Evolutionary conservation across 2,329 filamentous ascomycete species (phyloP), one percentile per base, ranked within the genome.

Genomic region (Hymenoscyphus linearis): DNA sequence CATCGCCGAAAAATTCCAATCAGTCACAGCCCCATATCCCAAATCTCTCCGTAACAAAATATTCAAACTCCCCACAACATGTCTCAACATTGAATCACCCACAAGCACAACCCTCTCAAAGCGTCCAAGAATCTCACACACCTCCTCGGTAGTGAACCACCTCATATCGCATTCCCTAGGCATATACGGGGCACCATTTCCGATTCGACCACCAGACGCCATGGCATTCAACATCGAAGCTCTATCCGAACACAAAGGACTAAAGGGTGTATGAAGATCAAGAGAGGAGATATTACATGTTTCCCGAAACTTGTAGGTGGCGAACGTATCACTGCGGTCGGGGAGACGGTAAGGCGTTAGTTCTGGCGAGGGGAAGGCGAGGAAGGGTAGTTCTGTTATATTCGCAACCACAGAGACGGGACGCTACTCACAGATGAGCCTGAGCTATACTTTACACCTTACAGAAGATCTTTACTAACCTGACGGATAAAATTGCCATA

Each of bases 51-150:
- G 70, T 35, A 80, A 65, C 40, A 80, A 67, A 5, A 80, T 74
- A 61, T 80, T 80, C 58, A 80, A 65, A 47, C 77, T 77, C 0
- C 78, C 78, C 36, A 79, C 76, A 13, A 80, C 74, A 67, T 80
- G 78, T 47, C 78, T 71, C 66, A 80, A 67, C 78, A 80, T 80
- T 14, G 77, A 80, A 64, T 80, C 78, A 3, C 77, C 79, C 5
- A 79, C 69, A n/a, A 80, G 67, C 47, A 80, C 68, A 37, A 81
- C 75, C 60, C 78, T 78, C 22, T 78, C 76, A 63, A 78, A 81
- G 2, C 78, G 71, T 14, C 72, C 72, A 13, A 80, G 65, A 35
- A 80, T 77, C 59, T 77, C 74, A 61, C 78, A 81, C 9, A 77
- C 72, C 62, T 81, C 76, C 58, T 74, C 71, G 1, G 78, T 79